Evolutionary conservation across 2,329 filamentous ascomycete genomes (phyloP).

Genomic region (Parafenestella ontariensis): DNA sequence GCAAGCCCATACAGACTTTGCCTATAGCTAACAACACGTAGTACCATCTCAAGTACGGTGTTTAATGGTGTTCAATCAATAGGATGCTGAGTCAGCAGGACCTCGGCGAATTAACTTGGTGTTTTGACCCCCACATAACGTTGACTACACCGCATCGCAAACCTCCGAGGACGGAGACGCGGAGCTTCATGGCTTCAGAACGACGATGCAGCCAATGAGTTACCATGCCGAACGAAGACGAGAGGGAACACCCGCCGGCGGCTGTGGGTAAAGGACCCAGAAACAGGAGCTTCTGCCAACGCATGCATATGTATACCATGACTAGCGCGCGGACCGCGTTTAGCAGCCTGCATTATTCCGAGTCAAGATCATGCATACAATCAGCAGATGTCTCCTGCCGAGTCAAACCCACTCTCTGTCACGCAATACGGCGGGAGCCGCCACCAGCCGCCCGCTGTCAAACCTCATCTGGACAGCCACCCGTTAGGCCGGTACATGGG

Average conservation of each 20-base stretch:
- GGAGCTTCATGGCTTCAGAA: background rate
- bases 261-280: background rate
- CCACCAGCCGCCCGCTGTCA: background rate
- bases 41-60: background rate
- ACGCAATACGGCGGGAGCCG: background rate
- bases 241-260: background rate
- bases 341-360: background rate
- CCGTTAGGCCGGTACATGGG: background rate
- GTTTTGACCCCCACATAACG: background rate
- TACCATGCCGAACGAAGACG: background rate
- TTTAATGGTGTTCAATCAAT: background rate
- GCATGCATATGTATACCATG: constrained; percentile 2
- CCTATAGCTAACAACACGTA: too few species aligned
- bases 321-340: constrained; percentile 7
- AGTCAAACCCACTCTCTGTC: background rate
- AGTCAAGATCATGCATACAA: background rate
- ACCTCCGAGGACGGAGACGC: background rate
- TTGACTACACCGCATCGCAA: background rate
- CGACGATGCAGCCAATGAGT: background rate
- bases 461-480: background rate
- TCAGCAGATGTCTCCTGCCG: background rate
- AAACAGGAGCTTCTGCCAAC: constrained; percentile 1
- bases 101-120: background rate
- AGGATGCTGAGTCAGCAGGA: background rate
- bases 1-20: too few species aligned